Evolutionary conservation across 1,284 basidiomycete species (phyloP).

Genomic region (Erythrobasidium hasegawianum): DNA sequence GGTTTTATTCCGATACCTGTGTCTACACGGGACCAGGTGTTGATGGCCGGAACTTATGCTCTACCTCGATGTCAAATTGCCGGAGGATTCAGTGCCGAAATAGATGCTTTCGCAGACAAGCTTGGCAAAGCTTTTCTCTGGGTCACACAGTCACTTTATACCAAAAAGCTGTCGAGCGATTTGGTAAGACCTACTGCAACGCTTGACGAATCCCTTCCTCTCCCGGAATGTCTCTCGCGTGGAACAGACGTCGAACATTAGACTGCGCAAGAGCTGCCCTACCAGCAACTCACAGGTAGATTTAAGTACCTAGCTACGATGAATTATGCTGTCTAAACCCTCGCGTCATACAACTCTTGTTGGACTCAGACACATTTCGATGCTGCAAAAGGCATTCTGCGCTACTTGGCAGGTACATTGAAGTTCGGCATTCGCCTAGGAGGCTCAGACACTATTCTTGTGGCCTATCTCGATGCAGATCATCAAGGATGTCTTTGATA

Average conservation of each 20-base stretch:
- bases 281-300: constrained; percentile 48
- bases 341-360: neutral
- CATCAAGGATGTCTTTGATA: constrained; percentile 48
- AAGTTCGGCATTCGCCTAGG: constrained; percentile 43
- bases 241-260: neutral
- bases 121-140: constrained; percentile 31
- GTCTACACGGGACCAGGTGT: constrained; percentile 1
- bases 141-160: constrained; percentile 49
- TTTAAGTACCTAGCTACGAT: constrained; percentile 41
- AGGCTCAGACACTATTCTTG: constrained; percentile 38
- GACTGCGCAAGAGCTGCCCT: constrained; percentile 27
- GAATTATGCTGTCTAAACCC: constrained; percentile 6
- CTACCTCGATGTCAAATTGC: constrained; percentile 39
- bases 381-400: neutral
- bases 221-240: neutral
- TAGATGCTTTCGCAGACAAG: constrained; percentile 16
- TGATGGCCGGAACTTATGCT: constrained; percentile 28
- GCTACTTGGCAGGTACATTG: neutral
- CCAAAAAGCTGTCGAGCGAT: constrained; percentile 49
- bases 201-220: constrained; percentile 9
- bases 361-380: constrained; percentile 5
- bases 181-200: constrained; percentile 46
- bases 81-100: neutral
- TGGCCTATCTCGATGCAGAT: constrained; percentile 54
- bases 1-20: constrained; percentile 11